Evolutionary conservation across 75 land plant genomes (phyloP).

Genomic region (Pinus tabuliformis): DNA sequence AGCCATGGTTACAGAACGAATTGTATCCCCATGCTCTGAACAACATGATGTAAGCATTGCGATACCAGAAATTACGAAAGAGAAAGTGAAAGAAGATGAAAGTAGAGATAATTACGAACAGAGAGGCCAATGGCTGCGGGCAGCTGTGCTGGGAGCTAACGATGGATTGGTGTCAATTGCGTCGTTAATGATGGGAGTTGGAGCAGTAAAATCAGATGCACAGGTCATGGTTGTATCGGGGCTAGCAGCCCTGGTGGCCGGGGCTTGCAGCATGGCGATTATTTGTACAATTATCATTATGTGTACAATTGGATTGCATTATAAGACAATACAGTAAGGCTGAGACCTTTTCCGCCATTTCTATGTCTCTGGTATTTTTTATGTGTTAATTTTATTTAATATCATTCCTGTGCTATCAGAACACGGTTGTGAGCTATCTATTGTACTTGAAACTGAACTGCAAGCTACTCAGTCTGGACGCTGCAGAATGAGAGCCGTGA

Average conservation of each 20-base stretch:
- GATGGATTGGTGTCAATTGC: constrained; percentile 53
- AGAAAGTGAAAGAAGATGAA: neutral
- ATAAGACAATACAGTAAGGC: too few relatives aligned
- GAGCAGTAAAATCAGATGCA: constrained; percentile 29
- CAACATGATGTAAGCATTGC: neutral
- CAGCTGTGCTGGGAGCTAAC: constrained; percentile 50
- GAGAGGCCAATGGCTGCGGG: constrained; percentile 48
- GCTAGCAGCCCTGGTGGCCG: constrained; percentile 46
- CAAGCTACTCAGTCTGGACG: too few relatives aligned
- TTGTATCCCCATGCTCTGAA: neutral
- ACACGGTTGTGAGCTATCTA: too few relatives aligned
- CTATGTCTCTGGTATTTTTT: too few relatives aligned
- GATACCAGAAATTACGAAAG: neutral
- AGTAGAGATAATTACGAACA: constrained; percentile 14
- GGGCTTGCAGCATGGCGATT: constrained; percentile 56
- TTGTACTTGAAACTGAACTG: too few relatives aligned
- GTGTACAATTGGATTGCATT: too few relatives aligned
- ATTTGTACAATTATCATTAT: too few relatives aligned
- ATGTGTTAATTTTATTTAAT: too few relatives aligned
- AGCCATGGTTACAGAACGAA: neutral
- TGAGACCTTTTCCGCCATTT: too few relatives aligned
- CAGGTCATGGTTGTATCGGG: constrained; percentile 27
- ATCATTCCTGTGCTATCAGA: too few relatives aligned
- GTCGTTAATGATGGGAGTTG: constrained; percentile 49
- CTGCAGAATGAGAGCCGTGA: too few relatives aligned